Conservation (phyloP, 352 stramenopile species). For the Globisporangium irregulare region DNA sequence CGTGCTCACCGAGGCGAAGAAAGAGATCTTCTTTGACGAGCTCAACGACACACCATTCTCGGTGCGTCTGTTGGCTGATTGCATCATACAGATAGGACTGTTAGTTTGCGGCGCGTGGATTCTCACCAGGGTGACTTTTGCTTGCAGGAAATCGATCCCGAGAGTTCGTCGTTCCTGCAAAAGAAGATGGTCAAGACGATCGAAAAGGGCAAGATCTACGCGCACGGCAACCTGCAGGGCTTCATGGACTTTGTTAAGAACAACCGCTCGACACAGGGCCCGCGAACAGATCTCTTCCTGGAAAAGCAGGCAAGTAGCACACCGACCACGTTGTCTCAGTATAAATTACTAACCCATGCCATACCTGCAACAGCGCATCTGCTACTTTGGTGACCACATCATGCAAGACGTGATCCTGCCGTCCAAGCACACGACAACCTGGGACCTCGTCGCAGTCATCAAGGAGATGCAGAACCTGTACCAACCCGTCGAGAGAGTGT, state of each 20-base stretch:
- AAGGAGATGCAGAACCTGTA: conserved; percentile 46
- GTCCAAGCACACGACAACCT: conserved; percentile 27
- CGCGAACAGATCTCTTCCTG: background rate
- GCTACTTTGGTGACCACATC: conserved; percentile 56
- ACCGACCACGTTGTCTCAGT: background rate
- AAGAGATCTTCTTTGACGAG: conserved; percentile 55
- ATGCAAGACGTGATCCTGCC: conserved; percentile 43
- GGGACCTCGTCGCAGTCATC: conserved; percentile 47
- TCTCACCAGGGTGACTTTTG: background rate
- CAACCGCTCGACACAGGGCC: background rate
- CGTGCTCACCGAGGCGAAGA: conserved; percentile 46
- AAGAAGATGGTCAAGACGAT: conserved; percentile 29
- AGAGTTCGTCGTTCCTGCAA: conserved; percentile 13
- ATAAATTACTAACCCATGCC: background rate
- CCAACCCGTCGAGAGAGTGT: conserved; percentile 30
- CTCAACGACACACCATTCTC: conserved; percentile 46
- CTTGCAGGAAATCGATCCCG: conserved; percentile 25
- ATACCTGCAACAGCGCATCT: conserved; percentile 26
- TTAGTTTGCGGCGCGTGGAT: background rate
- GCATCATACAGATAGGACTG: background rate
- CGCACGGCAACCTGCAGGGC: conserved; percentile 38
- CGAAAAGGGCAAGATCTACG: conserved; percentile 37
- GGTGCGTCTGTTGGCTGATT: conserved; percentile 12
- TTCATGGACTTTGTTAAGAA: conserved; percentile 11
- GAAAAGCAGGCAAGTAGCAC: conserved; percentile 12